A percentile compares a stretch with the other conserved stretches of the same genome.
These are phyloP conservation scores for Schwanniomyces sp. DNA, from an alignment of 805 yeast genomes.

Conservation along the genomic window DNA sequence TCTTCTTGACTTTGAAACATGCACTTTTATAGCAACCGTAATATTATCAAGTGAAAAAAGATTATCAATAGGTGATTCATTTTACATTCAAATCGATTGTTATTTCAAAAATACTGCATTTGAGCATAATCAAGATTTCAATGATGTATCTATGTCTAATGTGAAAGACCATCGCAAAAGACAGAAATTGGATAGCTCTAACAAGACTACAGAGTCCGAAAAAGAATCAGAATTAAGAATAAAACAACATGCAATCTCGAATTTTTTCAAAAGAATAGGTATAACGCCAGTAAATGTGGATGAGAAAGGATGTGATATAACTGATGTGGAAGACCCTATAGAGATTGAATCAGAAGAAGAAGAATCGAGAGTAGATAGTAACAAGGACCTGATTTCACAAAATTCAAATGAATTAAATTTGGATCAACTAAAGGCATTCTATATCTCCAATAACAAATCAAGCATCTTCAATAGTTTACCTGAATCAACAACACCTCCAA, in stretches of 20 bases:
- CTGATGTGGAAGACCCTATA: background rate
- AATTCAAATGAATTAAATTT: slow-evolving; percentile 46
- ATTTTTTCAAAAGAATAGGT: slow-evolving; percentile 54
- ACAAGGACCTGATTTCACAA: background rate
- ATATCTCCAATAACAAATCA: slow-evolving; percentile 66
- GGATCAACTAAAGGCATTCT: slow-evolving; percentile 76
- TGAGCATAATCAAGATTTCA: slow-evolving; percentile 10
- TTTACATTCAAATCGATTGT: slow-evolving; percentile 68
- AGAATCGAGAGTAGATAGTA: slow-evolving; percentile 8
- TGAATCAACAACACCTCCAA: slow-evolving; percentile 55
- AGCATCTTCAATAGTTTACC: slow-evolving; percentile 59
- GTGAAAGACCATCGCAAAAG: slow-evolving; percentile 14
- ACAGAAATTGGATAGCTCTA: slow-evolving; percentile 18
- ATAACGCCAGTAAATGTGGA: slow-evolving; percentile 17
- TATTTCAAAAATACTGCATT: slow-evolving; percentile 47
- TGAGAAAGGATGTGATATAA: slow-evolving; percentile 18
- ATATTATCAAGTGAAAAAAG: slow-evolving; percentile 54
- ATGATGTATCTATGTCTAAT: background rate
- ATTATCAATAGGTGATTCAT: slow-evolving; percentile 73
- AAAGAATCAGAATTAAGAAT: slow-evolving; percentile 52
- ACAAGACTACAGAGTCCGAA: slow-evolving; percentile 46
- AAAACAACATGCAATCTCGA: slow-evolving; percentile 55
- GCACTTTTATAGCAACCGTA: slow-evolving; percentile 56
- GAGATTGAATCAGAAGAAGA: background rate
- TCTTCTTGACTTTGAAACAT: slow-evolving; percentile 53